Base-by-base conservation (phyloP, 2,329 filamentous ascomycete species). In the Hawksworthiomyces lignivorus region DNA sequence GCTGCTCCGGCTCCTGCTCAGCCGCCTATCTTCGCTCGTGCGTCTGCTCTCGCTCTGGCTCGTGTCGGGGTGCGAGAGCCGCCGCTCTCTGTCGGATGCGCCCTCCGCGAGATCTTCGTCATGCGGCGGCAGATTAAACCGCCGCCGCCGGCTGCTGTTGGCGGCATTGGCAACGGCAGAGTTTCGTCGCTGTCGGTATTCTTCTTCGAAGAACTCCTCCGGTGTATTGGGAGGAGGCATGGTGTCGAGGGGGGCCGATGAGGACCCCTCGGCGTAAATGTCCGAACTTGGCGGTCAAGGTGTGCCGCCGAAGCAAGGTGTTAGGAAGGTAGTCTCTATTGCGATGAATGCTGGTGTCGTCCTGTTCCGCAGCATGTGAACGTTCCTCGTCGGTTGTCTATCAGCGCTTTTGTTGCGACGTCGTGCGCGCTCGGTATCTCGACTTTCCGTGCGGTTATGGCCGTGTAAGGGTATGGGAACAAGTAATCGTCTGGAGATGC, bases 141-240 rank as follows among this genome's bases (percentile, higher is more conserved):
- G 41, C 4, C 38, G 44, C 8, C 37, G 40, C 5, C 15, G 30
- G 31, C 30, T 22, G 19, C 27, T 32, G 29, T 26, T 29, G 10
- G 29, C 37, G 20, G 37, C 41, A 18, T 41, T 26, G 9, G 24
- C 21, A 4, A 32, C 34, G 1, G 45, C 41, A 1, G 41, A 36
- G 27, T 34, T 32, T 4, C 33, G 37, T 4, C 43, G 33, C 37
- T 33, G 37, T 19, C 48, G 41, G 34, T 45, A 41, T 7, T 49
- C 47, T 20, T 43, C 39, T 7, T 43, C 42, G 22, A 45, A 41
- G 19, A 34, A 40, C 32, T 50, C 52, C 24, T 54, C 52, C 10
- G 54, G 52, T 2, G 54, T 55, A 31, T 55, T 56, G 17, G 50
- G 52, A 4, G 52, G 54, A 12, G 54, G 52, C 54, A 56, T 55